Evolutionary conservation across 208 protist species (phyloP), one percentile per base, ranked within the genome.

Genomic region (Trypanosoma caninum): DNA sequence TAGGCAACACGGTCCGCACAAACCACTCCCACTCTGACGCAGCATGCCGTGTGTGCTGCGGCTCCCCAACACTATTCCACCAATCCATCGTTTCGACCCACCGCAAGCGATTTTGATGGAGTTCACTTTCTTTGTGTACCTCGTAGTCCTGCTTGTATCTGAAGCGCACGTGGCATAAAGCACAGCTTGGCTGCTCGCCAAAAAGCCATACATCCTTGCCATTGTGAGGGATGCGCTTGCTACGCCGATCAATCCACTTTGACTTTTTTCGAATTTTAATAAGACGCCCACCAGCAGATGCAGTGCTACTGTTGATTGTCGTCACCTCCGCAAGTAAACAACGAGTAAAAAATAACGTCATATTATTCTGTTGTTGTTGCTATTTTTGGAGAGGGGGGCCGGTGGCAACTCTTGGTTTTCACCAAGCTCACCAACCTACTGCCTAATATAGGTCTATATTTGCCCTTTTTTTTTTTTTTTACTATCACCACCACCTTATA

Each of bases 61-160:
- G 85, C 64, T 86, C 78, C 34, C 89, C 89, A 10, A 80, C 78
- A 18, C 89, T 74, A 34, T 71, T 70, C 83, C 85, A 95, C 85
- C 89, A 95, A 8, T 62, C 55, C 79, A 83, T 87, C 67, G 85
- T 95, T 65, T 95, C 89, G 11, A 80, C 82, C 89, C 89, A 95
- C 14, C 89, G 80, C 60, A 91, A 20, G 0, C 89, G 84, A 42
- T 89, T 89, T 59, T 80, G 69, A 42, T 95, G 89, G 23, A 95
- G 70, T 55, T 91, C 89, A 67, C 83, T 92, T 22, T 95, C 88
- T 71, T 95, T 95, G 74, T 95, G 89, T 0, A 83, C 72, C 65
- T 95, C 83, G 61, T 92, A 95, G 69, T 95, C 89, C 65, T 95
- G 89, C 65, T 92, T 95, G 72, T 86, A 95, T 55, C 89, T 77